A percentile compares a stretch with the other conserved stretches of the same genome.
phyloP scores from a whole-genome alignment of 176 grass and related monocot species.

The Pharus latifolius region DNA sequence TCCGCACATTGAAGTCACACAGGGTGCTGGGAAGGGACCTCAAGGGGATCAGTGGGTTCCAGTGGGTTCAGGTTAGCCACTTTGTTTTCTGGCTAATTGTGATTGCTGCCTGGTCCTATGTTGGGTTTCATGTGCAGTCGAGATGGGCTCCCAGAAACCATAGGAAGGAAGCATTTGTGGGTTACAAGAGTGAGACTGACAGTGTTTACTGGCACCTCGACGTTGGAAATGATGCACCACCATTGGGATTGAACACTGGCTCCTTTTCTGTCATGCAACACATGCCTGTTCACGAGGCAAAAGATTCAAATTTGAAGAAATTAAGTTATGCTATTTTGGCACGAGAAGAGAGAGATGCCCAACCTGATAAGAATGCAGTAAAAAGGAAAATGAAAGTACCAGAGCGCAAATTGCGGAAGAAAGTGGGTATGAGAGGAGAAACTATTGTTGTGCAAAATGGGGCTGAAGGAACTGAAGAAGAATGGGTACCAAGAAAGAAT shows the following conservation, averaged over 20 bases:
- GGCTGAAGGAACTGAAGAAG: conserved; percentile 26
- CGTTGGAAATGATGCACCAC: background rate
- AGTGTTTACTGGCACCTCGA: background rate
- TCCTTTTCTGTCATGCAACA: background rate
- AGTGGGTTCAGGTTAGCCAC: conserved; percentile 16
- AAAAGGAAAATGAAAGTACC: background rate
- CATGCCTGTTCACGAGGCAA: background rate
- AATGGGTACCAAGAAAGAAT: conserved; percentile 29
- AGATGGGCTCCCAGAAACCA: conserved; percentile 36
- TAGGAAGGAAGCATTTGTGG: background rate
- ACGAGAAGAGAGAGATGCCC: background rate
- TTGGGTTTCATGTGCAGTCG: conserved; percentile 48
- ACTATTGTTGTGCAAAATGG: background rate
- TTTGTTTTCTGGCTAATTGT: conserved; percentile 31
- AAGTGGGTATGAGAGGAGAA: background rate
- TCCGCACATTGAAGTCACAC: background rate
- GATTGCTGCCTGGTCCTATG: conserved; percentile 38
- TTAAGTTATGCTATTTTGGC: background rate
- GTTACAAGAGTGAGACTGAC: conserved; percentile 5
- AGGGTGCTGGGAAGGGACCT: conserved; percentile 17
- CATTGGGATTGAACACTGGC: background rate
- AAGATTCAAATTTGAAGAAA: conserved; percentile 11
- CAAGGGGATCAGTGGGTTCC: background rate
- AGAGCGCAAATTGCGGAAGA: background rate
- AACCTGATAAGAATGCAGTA: background rate